These are phyloP conservation scores for Cercospora beticola DNA, from an alignment of 2,329 filamentous ascomycete genomes.

Conservation along the genomic window DNA sequence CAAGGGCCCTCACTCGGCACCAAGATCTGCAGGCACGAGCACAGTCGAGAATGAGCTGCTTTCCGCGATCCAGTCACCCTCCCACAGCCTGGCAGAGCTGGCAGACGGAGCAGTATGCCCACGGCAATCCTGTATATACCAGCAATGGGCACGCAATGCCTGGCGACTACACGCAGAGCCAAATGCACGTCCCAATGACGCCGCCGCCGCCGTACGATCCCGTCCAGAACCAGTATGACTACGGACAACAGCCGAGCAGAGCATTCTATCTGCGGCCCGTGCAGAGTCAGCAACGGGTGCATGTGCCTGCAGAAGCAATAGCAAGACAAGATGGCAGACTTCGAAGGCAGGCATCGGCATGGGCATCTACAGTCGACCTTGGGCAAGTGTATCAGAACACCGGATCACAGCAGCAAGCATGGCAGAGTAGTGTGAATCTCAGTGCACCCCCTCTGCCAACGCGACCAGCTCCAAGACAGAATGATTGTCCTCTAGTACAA, in stretches of 20 bases:
- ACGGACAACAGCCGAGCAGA: constrained; percentile 14
- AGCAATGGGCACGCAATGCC: constrained; percentile 4
- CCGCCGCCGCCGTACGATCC: constrained; percentile 25
- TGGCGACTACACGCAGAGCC: not conserved
- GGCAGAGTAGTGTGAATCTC: constrained; percentile 21
- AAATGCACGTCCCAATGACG: constrained; percentile 1
- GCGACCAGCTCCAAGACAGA: constrained; percentile 2
- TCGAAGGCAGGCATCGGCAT: constrained; percentile 19
- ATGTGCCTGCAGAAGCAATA: constrained; percentile 8
- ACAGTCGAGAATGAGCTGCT: constrained; percentile 11
- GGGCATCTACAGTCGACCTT: constrained; percentile 18
- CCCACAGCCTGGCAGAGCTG: not conserved
- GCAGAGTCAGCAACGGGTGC: constrained; percentile 17
- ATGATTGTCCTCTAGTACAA: constrained; percentile 24
- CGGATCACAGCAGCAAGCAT: constrained; percentile 8
- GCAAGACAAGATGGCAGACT: constrained; percentile 10
- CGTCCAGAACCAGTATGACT: constrained; percentile 9
- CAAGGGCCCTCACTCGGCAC: constrained; percentile 2
- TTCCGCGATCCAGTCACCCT: not conserved
- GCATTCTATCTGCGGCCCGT: constrained; percentile 17
- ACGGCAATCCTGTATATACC: constrained; percentile 5
- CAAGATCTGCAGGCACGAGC: constrained; percentile 10
- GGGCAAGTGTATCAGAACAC: constrained; percentile 9
- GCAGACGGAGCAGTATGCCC: constrained; percentile 6
- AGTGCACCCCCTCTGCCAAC: constrained; percentile 8